These are phyloP conservation scores for Lactarius deliciosus DNA, from an alignment of 768 basidiomycete genomes.

Conservation along the genomic window DNA sequence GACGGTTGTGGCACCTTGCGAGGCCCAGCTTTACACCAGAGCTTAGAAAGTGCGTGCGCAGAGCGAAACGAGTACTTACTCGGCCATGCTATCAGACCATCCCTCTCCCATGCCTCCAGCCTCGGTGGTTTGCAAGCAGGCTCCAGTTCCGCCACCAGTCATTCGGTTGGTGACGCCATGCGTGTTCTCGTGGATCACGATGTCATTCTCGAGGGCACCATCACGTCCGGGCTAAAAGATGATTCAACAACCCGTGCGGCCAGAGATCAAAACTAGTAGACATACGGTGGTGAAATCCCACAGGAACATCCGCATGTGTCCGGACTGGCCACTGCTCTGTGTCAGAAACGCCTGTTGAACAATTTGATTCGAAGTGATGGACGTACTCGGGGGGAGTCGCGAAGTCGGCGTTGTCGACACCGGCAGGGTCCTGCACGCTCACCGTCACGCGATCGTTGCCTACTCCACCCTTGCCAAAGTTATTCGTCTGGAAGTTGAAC, in stretches of 20 bases:
- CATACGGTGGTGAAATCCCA: constrained; percentile 34
- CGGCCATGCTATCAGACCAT: constrained; percentile 52
- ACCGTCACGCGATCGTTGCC: constrained; percentile 47
- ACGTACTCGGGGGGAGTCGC: no score
- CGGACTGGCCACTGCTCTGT: constrained; percentile 37
- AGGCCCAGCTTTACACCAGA: constrained; percentile 35
- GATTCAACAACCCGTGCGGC: no score
- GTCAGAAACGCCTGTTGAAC: background rate
- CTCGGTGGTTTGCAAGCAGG: constrained; percentile 63
- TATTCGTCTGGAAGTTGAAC: constrained; percentile 62
- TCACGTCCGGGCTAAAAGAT: constrained; percentile 51
- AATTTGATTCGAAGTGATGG: background rate
- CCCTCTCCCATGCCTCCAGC: constrained; percentile 71
- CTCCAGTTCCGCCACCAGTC: constrained; percentile 55
- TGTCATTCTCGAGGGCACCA: constrained; percentile 63
- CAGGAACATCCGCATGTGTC: constrained; percentile 47
- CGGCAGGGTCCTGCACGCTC: no score
- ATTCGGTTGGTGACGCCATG: constrained; percentile 41
- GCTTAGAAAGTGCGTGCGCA: constrained; percentile 15
- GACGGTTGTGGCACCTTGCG: constrained; percentile 40
- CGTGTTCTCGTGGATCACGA: constrained; percentile 48
- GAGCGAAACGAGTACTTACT: constrained; percentile 20
- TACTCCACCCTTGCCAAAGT: constrained; percentile 51
- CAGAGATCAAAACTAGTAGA: constrained; percentile 21
- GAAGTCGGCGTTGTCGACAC: no score